Evolutionary conservation across 2,329 filamentous ascomycete species (phyloP).

Genomic region (Periconia digitata): DNA sequence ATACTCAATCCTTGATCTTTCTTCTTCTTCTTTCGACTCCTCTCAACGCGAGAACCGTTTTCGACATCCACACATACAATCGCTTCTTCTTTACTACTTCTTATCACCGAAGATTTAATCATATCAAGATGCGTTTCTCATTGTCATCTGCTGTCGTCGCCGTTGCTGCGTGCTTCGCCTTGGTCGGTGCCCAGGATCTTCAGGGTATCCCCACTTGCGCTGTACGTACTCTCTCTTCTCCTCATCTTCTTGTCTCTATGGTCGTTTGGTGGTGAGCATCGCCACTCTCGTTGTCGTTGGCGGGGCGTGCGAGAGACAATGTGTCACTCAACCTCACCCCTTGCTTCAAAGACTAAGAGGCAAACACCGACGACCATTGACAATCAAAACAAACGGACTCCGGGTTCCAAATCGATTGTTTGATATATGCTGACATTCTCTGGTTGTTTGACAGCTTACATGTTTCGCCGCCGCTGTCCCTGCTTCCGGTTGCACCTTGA

Average conservation of each 20-base stretch:
- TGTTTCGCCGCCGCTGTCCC: slow-evolving; percentile 54
- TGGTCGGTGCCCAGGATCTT: slow-evolving; percentile 32
- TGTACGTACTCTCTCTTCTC: slow-evolving; percentile 23
- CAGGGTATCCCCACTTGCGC: slow-evolving; percentile 34
- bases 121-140: slow-evolving; percentile 40
- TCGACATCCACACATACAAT: no score
- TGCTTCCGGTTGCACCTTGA: slow-evolving; percentile 50
- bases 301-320: no score
- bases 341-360: no score
- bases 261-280: background rate
- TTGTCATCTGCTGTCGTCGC: slow-evolving; percentile 26
- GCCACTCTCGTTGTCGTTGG: no score
- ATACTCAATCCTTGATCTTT: background rate
- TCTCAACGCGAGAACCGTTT: no score
- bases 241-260: background rate
- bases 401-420: background rate
- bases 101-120: background rate
- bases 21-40: background rate
- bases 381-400: no score
- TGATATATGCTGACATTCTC: background rate
- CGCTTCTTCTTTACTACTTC: no score
- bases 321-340: no score
- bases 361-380: no score
- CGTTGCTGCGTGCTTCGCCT: slow-evolving; percentile 27
- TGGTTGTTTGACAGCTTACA: slow-evolving; percentile 34